Percentiles rank a stretch among this genome's conserved stretches.
Conservation (phyloP, 129 eudicot genomes). For the Ambrosia trifida region DNA sequence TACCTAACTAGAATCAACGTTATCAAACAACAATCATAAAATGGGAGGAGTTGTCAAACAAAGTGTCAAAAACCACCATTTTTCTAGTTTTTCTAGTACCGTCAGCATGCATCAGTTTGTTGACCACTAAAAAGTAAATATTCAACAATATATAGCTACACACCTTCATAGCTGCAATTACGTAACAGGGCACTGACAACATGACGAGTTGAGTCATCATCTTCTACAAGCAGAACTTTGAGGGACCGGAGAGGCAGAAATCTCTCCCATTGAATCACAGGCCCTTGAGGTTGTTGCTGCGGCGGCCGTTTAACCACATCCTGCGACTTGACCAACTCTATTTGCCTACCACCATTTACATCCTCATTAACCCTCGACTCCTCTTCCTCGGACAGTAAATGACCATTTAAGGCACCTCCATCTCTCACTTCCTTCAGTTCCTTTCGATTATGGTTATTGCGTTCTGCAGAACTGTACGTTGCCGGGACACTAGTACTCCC, state of each 20-base stretch:
- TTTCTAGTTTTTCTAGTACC: not conserved
- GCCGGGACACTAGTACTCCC: conserved; percentile 35
- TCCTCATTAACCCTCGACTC: conserved; percentile 39
- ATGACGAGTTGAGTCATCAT: conserved; percentile 79
- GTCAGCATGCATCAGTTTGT: conserved; percentile 2
- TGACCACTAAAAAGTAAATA: not conserved
- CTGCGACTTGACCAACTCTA: conserved; percentile 27
- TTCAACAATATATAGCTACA: conserved; percentile 18
- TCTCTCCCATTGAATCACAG: conserved; percentile 68
- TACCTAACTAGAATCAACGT: not conserved
- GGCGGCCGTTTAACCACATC: conserved; percentile 37
- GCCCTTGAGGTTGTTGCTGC: conserved; percentile 53
- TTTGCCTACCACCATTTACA: conserved; percentile 24
- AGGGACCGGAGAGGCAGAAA: conserved; percentile 64
- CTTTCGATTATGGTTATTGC: conserved; percentile 33
- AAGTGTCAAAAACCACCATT: not conserved
- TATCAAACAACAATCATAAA: not conserved
- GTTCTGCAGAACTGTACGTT: conserved; percentile 48
- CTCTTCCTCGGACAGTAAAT: conserved; percentile 42
- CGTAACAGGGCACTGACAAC: conserved; percentile 73
- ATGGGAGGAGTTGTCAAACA: not conserved
- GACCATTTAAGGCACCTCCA: conserved; percentile 43
- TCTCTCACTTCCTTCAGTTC: conserved; percentile 42
- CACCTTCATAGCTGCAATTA: conserved; percentile 88
- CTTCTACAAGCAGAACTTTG: conserved; percentile 68